Conservation (phyloP, 345 rosid species). For the Eucalyptus urophylla region DNA sequence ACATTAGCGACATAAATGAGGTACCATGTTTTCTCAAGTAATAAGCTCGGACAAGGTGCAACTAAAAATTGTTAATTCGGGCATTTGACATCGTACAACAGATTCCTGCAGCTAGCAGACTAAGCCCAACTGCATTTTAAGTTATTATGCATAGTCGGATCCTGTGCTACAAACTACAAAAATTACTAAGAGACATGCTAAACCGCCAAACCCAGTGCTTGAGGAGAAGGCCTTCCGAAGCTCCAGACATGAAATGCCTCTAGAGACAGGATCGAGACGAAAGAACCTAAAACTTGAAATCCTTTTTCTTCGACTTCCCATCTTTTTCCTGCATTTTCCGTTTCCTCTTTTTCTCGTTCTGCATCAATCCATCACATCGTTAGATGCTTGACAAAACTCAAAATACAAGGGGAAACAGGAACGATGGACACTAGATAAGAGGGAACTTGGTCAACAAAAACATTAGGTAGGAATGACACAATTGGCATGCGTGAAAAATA, state of each 20-base stretch:
- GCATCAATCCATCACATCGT: background rate
- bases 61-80: background rate
- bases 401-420: background rate
- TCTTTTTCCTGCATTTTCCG: slow-evolving; percentile 91
- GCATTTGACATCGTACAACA: background rate
- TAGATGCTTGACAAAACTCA: background rate
- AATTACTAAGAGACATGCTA: background rate
- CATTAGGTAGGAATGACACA: background rate
- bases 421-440: background rate
- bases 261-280: background rate
- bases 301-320: slow-evolving; percentile 88
- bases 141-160: background rate
- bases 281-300: slow-evolving; percentile 54
- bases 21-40: background rate
- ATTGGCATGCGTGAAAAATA: background rate
- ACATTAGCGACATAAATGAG: background rate
- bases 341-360: slow-evolving; percentile 95
- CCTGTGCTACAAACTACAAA: background rate
- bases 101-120: background rate
- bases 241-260: background rate
- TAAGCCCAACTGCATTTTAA: background rate
- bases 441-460: background rate
- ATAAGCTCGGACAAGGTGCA: background rate
- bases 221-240: background rate
- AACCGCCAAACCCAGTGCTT: background rate